Conservation (phyloP, 2,329 filamentous ascomycete genomes). For the Colletotrichum limetticola region DNA sequence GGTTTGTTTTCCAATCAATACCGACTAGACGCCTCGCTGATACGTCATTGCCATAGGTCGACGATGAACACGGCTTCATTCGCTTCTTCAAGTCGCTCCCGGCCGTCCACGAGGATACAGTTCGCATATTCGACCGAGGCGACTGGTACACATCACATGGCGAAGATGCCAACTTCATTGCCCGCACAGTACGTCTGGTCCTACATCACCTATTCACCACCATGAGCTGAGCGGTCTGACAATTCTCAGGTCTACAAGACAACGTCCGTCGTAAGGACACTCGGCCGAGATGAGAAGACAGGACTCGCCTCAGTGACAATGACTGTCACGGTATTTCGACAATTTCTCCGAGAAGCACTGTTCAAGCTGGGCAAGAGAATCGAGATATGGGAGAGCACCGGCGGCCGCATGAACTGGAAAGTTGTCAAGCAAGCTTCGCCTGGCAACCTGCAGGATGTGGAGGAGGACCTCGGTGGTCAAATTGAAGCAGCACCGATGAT, state of each 20-base stretch:
- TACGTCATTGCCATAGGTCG: slow-evolving; percentile 68
- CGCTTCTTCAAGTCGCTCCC: slow-evolving; percentile 93
- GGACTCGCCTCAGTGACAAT: slow-evolving; percentile 93
- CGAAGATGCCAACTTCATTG: slow-evolving; percentile 85
- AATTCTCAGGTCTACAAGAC: slow-evolving; percentile 86
- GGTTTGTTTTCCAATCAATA: slow-evolving; percentile 51
- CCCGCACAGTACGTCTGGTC: slow-evolving; percentile 68
- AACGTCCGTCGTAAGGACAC: slow-evolving; percentile 90
- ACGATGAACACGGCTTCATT: slow-evolving; percentile 97
- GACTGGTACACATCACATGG: slow-evolving; percentile 98
- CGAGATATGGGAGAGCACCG: slow-evolving; percentile 85
- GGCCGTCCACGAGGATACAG: slow-evolving; percentile 74
- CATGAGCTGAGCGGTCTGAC: neutral
- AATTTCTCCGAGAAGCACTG: slow-evolving; percentile 93
- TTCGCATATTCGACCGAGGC: slow-evolving; percentile 92
- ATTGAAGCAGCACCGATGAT: slow-evolving; percentile 94
- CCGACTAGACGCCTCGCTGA: slow-evolving; percentile 7
- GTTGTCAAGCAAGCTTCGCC: slow-evolving; percentile 91
- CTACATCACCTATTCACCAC: too few relatives aligned
- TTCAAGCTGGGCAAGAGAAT: slow-evolving; percentile 91
- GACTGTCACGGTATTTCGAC: slow-evolving; percentile 93
- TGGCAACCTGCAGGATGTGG: slow-evolving; percentile 95
- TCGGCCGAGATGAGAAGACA: slow-evolving; percentile 86
- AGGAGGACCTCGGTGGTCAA: slow-evolving; percentile 90
- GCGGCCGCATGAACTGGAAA: slow-evolving; percentile 90